Percentiles rank a stretch among this genome's conserved stretches.
These are phyloP conservation scores for Cytospora piceae DNA, from an alignment of 2,329 filamentous ascomycete genomes.

Conservation along the genomic window DNA sequence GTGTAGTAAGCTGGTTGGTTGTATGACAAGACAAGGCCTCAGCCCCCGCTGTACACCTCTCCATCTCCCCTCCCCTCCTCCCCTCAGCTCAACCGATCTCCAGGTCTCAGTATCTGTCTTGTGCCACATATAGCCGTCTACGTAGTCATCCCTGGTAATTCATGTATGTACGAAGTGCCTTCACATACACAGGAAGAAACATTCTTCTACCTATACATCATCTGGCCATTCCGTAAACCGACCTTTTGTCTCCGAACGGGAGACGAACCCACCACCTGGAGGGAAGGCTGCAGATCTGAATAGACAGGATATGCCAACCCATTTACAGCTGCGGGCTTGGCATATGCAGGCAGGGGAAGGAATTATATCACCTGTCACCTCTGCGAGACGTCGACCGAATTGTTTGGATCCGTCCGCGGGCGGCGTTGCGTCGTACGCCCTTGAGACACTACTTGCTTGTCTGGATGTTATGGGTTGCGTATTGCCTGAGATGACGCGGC, in stretches of 20 bases:
- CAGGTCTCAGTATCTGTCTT: neutral
- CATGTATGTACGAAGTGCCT: neutral
- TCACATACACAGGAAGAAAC: too few relatives aligned
- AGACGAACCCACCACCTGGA: constrained; percentile 8
- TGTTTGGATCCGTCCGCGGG: neutral
- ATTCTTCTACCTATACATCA: too few relatives aligned
- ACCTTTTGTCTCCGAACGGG: constrained; percentile 6
- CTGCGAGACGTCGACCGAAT: constrained; percentile 6
- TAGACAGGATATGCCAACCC: constrained; percentile 15
- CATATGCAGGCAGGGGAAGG: constrained; percentile 17
- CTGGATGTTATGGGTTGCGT: neutral
- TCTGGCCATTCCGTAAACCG: neutral
- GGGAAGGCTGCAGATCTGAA: constrained; percentile 20
- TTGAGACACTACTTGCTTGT: neutral
- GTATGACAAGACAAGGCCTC: neutral
- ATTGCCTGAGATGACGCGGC: neutral
- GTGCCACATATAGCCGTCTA: neutral
- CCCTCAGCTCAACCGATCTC: neutral
- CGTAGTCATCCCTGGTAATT: neutral
- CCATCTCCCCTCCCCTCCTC: neutral
- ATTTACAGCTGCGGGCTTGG: constrained; percentile 15
- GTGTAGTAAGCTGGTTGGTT: neutral
- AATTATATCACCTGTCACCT: constrained; percentile 8
- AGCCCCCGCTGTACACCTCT: neutral
- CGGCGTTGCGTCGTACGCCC: constrained; percentile 5